Evolutionary conservation across 768 basidiomycete genomes (phyloP).

Genomic region (Lactifluus echinatus): DNA sequence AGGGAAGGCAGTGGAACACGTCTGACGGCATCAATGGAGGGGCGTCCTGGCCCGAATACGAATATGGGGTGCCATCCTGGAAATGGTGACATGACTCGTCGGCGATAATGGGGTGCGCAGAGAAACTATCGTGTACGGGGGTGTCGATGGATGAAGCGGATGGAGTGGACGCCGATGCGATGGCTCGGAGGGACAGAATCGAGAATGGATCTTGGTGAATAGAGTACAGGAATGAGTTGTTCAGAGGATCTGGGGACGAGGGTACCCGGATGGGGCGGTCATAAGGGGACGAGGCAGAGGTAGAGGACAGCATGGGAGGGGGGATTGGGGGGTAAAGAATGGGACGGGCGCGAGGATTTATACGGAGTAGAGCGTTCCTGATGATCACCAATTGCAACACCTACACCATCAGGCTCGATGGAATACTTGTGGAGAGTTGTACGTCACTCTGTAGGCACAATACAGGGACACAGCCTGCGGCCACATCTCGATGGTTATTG

Average conservation of each 20-base stretch:
- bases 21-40: neutral
- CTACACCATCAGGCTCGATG: neutral
- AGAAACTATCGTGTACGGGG: slow-evolving; percentile 1
- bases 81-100: neutral
- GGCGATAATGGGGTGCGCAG: neutral
- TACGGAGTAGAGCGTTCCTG: neutral
- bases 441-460: neutral
- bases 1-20: neutral
- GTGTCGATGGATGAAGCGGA: slow-evolving; percentile 3
- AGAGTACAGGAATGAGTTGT: neutral
- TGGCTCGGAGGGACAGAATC: neutral
- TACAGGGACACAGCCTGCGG: neutral
- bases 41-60: neutral
- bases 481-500: neutral
- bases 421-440: neutral
- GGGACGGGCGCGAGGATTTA: neutral
- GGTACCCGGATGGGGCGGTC: neutral
- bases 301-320: neutral
- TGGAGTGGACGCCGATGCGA: neutral
- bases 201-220: neutral
- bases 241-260: neutral
- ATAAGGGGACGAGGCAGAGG: neutral
- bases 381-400: neutral
- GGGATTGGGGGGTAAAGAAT: no score
- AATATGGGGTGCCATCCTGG: neutral